phyloP scores from a whole-genome alignment of 140 eudicot species.

The Erigeron philadelphicus region DNA sequence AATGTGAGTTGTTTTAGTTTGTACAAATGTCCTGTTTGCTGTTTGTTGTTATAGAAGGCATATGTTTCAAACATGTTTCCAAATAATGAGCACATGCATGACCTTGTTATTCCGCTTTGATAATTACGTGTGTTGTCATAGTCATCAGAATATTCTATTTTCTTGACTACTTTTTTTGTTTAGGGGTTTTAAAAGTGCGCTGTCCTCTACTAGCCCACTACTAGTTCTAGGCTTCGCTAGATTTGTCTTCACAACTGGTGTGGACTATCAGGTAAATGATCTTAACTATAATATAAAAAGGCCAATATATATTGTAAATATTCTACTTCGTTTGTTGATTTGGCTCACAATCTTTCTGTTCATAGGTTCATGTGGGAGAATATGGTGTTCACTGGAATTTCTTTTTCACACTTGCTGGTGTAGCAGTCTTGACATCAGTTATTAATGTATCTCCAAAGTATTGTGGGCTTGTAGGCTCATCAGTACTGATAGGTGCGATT shows the following conservation, averaged over 20 bases:
- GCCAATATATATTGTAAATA: neutral
- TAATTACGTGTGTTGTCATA: neutral
- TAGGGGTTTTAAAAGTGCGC: conserved; percentile 59
- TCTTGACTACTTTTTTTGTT: conserved; percentile 19
- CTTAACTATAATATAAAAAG: neutral
- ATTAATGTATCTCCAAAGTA: conserved; percentile 55
- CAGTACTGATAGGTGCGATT: conserved; percentile 55
- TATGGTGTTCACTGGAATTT: conserved; percentile 84
- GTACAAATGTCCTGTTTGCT: neutral
- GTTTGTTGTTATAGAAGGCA: neutral
- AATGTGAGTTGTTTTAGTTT: conserved; percentile 40
- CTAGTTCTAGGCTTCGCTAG: conserved; percentile 81
- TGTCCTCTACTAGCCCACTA: conserved; percentile 64
- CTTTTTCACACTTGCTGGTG: conserved; percentile 93
- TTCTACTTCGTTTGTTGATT: neutral
- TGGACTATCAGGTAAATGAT: conserved; percentile 76
- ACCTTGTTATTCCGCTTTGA: neutral
- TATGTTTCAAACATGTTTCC: neutral
- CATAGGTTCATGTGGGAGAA: conserved; percentile 84
- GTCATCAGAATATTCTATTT: neutral
- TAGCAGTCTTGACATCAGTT: conserved; percentile 69
- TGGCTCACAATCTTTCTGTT: conserved; percentile 1
- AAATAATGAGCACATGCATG: neutral
- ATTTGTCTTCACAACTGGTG: conserved; percentile 66
- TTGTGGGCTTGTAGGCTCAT: conserved; percentile 68